Percentiles rank a stretch among this genome's conserved stretches.
These are phyloP conservation scores for Kuraishia capsulata DNA, from an alignment of 805 yeast species.

Conservation along the genomic window DNA sequence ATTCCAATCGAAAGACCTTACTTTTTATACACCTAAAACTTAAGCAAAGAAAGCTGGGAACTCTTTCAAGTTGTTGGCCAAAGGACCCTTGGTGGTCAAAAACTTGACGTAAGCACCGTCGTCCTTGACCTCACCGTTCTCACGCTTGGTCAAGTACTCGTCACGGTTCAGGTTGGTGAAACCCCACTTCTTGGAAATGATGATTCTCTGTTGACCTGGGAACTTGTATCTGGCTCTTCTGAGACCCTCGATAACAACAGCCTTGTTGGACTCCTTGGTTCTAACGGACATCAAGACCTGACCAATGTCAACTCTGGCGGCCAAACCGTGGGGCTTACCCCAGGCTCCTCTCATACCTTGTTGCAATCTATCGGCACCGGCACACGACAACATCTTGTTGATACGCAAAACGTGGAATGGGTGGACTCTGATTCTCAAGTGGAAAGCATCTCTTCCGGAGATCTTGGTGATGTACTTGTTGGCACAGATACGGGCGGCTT, in stretches of 20 bases:
- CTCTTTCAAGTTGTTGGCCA: conserved; percentile 82
- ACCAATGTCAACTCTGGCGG: conserved; percentile 98
- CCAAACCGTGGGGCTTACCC: conserved; percentile 99
- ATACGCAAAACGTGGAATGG: conserved; percentile 99
- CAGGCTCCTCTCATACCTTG: conserved; percentile 99
- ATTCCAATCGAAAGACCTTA: no score
- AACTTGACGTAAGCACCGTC: conserved; percentile 99
- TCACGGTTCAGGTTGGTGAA: conserved; percentile 99
- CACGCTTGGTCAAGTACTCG: conserved; percentile 89
- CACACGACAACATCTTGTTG: conserved; percentile 99
- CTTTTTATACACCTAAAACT: no score
- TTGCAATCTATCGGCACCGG: conserved; percentile 99
- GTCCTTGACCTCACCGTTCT: conserved; percentile 97
- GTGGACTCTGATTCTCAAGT: conserved; percentile 99
- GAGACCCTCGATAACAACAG: conserved; percentile 95
- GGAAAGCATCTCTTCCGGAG: conserved; percentile 99
- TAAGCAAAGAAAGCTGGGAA: conserved; percentile 79
- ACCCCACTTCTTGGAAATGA: conserved; percentile 99
- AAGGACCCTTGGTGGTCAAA: conserved; percentile 93
- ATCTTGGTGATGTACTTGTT: conserved; percentile 98
- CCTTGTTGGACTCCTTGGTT: conserved; percentile 98
- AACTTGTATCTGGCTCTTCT: conserved; percentile 99
- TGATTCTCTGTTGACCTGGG: conserved; percentile 99
- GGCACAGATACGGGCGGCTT: conserved; percentile 99
- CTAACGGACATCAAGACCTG: conserved; percentile 97